Percentiles rank a stretch among this genome's conserved stretches.
Conservation (phyloP, 2,329 filamentous ascomycete genomes). For the Trichophyton mentagrophytes region DNA sequence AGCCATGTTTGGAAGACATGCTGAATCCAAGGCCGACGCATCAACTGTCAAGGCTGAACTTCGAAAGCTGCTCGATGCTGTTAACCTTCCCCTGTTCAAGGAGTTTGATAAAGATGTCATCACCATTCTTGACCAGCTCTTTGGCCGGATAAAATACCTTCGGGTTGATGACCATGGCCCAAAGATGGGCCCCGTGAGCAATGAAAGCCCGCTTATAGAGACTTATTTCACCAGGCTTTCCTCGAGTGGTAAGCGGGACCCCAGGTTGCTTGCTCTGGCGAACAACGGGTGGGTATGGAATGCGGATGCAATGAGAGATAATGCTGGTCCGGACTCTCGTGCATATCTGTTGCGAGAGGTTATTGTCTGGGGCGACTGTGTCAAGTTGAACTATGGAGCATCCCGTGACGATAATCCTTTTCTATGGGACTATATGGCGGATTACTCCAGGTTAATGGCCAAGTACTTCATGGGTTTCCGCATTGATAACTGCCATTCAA, state of each 20-base stretch:
- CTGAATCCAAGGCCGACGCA: conserved; percentile 35
- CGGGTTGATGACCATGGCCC: conserved; percentile 87
- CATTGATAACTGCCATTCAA: conserved; percentile 97
- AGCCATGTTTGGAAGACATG: conserved; percentile 55
- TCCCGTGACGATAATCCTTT: conserved; percentile 76
- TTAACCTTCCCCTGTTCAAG: conserved; percentile 79
- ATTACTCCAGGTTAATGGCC: conserved; percentile 81
- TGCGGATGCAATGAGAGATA: conserved; percentile 84
- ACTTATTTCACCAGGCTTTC: conserved; percentile 88
- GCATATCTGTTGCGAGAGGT: conserved; percentile 95
- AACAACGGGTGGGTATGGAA: conserved; percentile 99
- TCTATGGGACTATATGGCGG: conserved; percentile 91
- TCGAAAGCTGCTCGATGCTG: conserved; percentile 57
- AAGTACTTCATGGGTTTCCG: conserved; percentile 92
- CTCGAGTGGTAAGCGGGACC: conserved; percentile 61
- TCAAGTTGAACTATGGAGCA: conserved; percentile 83
- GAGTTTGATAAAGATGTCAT: conserved; percentile 79
- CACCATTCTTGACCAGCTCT: conserved; percentile 79
- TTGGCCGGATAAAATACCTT: conserved; percentile 88
- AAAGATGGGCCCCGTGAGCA: conserved; percentile 65
- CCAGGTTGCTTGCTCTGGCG: conserved; percentile 65
- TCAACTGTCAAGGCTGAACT: conserved; percentile 41
- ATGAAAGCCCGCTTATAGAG: conserved; percentile 73
- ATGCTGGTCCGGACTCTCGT: conserved; percentile 75
- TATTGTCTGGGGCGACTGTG: conserved; percentile 97